Evolutionary conservation across 2,329 filamentous ascomycete genomes (phyloP).

Genomic region (Diaporthe sp.): DNA sequence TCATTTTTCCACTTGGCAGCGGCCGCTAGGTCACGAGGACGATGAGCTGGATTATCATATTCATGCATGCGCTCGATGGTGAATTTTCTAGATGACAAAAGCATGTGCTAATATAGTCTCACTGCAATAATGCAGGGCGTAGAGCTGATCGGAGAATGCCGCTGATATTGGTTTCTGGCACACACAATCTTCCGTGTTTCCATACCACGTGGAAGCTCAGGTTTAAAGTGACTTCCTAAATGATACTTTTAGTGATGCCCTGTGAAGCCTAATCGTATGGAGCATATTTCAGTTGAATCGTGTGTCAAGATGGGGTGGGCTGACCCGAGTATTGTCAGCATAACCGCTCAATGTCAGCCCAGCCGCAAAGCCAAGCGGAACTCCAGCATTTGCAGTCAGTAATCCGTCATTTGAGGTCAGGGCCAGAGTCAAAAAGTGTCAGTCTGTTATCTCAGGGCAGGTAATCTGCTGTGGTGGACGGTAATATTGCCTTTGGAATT

Average conservation of each 20-base stretch:
- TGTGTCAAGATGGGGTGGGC: not conserved
- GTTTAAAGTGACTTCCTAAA: not conserved
- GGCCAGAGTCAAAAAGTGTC: not conserved
- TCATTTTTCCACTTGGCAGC: not conserved
- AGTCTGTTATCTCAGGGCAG: not conserved
- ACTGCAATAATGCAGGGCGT: no score
- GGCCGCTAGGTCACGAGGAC: conserved; percentile 12
- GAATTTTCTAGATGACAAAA: no score
- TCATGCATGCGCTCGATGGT: not conserved
- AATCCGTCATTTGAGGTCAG: not conserved
- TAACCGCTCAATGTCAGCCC: not conserved
- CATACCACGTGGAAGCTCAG: not conserved
- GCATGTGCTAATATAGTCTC: no score
- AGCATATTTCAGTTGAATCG: not conserved
- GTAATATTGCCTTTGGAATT: no score
- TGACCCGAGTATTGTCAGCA: conserved; percentile 1
- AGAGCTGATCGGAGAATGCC: not conserved
- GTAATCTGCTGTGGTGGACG: not conserved
- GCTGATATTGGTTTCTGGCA: not conserved
- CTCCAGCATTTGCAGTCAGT: not conserved
- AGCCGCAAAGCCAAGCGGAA: not conserved
- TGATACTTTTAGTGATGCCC: not conserved
- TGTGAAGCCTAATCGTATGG: not conserved
- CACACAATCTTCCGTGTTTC: not conserved
- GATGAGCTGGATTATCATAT: not conserved